Evolutionary conservation across 345 rosid genomes (phyloP).

Genomic region (Gossypium sturtianum): DNA sequence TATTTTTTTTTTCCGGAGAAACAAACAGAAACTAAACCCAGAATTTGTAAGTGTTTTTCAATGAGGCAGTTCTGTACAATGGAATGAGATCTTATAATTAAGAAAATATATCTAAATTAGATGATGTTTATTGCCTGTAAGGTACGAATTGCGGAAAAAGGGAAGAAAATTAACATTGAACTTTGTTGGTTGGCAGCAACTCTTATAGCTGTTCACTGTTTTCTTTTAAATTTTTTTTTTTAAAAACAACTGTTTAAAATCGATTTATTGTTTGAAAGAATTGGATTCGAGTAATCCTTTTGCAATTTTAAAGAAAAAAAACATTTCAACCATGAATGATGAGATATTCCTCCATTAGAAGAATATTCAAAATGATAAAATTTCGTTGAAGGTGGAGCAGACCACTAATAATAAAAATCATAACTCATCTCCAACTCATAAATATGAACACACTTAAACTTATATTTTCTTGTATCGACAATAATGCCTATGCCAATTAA

Average conservation of each 20-base stretch:
- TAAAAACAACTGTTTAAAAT: too few species aligned
- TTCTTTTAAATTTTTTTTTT: too few species aligned
- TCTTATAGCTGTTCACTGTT: too few species aligned
- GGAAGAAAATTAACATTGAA: background rate
- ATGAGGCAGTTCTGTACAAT: background rate
- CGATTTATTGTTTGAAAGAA: too few species aligned
- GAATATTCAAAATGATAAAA: too few species aligned
- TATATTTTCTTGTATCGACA: fast-evolving
- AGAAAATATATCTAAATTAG: background rate
- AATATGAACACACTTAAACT: fast-evolving
- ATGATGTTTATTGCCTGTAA: background rate
- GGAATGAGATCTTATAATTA: background rate
- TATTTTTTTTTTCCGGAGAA: background rate
- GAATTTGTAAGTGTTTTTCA: background rate
- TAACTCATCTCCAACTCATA: too few species aligned
- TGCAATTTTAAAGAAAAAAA: too few species aligned
- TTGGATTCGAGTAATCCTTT: too few species aligned
- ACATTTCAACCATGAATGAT: too few species aligned
- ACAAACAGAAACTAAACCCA: background rate
- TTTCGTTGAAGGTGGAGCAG: too few species aligned
- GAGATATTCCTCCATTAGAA: too few species aligned
- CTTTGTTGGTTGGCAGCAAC: background rate
- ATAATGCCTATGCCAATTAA: fast-evolving
- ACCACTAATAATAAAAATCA: too few species aligned
- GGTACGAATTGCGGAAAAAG: background rate